Evolutionary conservation across 345 rosid genomes (phyloP), one percentile per base, ranked within the genome.

Genomic region (Excoecaria agallocha): DNA sequence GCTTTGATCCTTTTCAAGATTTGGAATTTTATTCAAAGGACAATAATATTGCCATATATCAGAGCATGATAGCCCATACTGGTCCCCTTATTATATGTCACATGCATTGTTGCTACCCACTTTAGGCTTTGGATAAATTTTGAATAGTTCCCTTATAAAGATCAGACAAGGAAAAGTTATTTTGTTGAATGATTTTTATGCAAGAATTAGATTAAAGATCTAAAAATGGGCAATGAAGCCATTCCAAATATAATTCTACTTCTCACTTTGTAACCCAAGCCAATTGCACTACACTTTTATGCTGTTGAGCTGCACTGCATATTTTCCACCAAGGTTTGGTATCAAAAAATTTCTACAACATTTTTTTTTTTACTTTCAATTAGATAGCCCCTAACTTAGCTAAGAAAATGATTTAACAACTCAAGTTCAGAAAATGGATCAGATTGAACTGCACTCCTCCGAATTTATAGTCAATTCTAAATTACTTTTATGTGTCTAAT

Each of bases 61-160:
- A 43, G 69, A 57, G 82, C 71, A 74, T 46, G 76, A 64, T 72
- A 43, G 68, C 71, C 73, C 81, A 74, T 58, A 65, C 68, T 70
- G 72, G 30, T 17, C 49, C 16, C 67, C 20, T 48, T 22, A 6
- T 48, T 22, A 6, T 8, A 50, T 6, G 37, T 70, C 88, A 83
- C 81, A 68, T 79, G 80, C 76, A 59, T 67, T 75, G 84, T 41
- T 72, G 51, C 30, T 12, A 41, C 43, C 12, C 10, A 13, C 3
- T 54, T 65, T 24, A 10, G 57, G 22, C 12, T 56, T 41, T 56
- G 51, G 46, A 51, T 38, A 17, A 0, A 45, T 4, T 13, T 41
- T 60, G 55, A 59, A 45, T 60, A 15, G 37, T 73, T 73, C 38
- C 66, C 20, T 37, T 20, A 38, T 24, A 10, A 59, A 25, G 38